phyloP scores from a whole-genome alignment of 306 rosid species.

The Fragaria ananassa region DNA sequence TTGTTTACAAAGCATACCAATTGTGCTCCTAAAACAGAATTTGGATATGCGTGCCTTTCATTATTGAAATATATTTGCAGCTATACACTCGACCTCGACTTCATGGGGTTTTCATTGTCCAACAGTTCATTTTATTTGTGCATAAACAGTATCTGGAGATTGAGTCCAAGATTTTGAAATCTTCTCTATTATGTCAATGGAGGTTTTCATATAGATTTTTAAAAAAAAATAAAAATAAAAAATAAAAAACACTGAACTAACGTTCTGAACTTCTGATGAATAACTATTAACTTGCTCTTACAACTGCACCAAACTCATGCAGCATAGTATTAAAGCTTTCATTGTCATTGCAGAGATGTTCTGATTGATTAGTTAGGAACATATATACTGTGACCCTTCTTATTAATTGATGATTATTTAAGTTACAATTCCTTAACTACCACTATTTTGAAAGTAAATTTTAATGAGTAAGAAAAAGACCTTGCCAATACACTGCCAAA shows the following conservation, averaged over 20 bases:
- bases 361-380: not conserved
- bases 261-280: not conserved
- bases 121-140: not conserved
- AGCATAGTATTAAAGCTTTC: not conserved
- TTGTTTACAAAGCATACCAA: conserved; percentile 12
- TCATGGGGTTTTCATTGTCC: conserved; percentile 4
- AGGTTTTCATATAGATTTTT: not conserved
- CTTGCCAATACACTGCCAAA: not conserved
- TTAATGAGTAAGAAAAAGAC: not conserved
- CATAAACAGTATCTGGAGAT: conserved; percentile 15
- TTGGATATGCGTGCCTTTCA: conserved; percentile 4
- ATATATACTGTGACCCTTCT: not conserved
- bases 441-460: not conserved
- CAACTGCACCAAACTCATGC: not conserved
- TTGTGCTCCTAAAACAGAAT: conserved; percentile 11
- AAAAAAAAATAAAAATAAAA: not conserved
- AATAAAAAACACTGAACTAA: not conserved
- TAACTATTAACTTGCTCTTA: not conserved
- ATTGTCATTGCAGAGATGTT: not conserved
- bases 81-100: not conserved
- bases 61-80: conserved; percentile 6
- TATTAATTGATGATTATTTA: not conserved
- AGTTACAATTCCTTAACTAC: not conserved
- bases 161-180: conserved; percentile 27
- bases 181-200: not conserved